These are phyloP conservation scores for Phyllosticta citribraziliensis DNA, from an alignment of 2,329 filamentous ascomycete genomes.

Conservation along the genomic window DNA sequence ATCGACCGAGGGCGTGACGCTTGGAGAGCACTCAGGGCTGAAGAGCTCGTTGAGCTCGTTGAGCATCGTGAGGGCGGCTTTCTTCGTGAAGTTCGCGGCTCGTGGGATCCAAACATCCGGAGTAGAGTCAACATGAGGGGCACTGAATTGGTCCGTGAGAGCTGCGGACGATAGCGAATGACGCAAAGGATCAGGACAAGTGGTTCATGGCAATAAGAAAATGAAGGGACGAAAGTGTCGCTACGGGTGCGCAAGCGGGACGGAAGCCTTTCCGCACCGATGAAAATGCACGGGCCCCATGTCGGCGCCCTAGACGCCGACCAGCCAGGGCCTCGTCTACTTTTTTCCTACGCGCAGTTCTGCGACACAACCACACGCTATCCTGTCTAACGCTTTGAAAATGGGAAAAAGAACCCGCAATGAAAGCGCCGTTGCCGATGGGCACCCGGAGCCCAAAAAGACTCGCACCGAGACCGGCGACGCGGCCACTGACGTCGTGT, in stretches of 20 bases:
- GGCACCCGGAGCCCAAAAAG: slow-evolving; percentile 24
- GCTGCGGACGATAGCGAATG: too few species aligned
- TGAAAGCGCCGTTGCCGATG: slow-evolving; percentile 22
- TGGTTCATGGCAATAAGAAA: neutral
- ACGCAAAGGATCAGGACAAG: too few species aligned
- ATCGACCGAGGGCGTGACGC: too few species aligned
- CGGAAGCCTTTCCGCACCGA: neutral
- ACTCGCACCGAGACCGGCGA: slow-evolving; percentile 27
- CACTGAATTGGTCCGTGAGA: too few species aligned
- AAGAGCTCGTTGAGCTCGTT: too few species aligned
- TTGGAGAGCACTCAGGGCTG: too few species aligned
- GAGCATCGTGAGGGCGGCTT: too few species aligned
- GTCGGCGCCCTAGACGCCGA: neutral
- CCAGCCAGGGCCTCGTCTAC: neutral
- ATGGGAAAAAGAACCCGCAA: slow-evolving; percentile 30
- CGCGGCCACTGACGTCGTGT: slow-evolving; percentile 7
- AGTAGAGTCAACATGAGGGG: too few species aligned
- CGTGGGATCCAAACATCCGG: too few species aligned
- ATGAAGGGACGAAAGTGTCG: neutral
- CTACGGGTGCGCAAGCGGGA: neutral
- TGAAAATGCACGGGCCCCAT: neutral
- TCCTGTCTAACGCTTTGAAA: neutral
- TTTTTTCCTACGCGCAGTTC: neutral
- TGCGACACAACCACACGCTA: neutral
- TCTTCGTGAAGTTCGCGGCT: too few species aligned